Conservation (phyloP, 2,329 filamentous ascomycete species). For the Leptographium galeiforme region DNA sequence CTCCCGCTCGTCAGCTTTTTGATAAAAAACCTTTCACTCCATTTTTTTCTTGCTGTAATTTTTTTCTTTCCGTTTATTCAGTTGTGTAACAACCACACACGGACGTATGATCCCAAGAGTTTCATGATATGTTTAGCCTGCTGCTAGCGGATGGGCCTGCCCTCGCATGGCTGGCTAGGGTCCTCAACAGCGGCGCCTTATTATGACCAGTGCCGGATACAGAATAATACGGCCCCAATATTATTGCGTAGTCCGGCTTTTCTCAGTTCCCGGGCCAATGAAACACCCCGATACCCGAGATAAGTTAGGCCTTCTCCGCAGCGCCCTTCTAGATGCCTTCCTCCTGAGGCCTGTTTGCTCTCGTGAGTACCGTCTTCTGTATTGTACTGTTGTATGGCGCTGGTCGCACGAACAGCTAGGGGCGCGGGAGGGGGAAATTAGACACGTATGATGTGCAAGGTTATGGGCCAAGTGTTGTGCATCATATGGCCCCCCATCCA, state of each 20-base stretch:
- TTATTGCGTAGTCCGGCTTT: neutral
- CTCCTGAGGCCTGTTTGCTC: neutral
- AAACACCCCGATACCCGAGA: slow-evolving; percentile 1
- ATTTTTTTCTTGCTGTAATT: too few species aligned
- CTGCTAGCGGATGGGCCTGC: neutral
- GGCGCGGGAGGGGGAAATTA: neutral
- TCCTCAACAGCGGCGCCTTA: too few species aligned
- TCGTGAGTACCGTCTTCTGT: neutral
- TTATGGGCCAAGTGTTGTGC: neutral
- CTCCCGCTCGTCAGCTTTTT: neutral
- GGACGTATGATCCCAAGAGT: neutral
- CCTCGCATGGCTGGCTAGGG: neutral
- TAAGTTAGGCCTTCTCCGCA: neutral
- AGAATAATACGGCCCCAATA: too few species aligned
- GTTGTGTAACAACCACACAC: neutral
- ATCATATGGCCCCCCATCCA: neutral
- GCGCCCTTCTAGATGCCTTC: neutral
- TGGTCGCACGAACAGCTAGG: neutral
- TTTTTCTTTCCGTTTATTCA: neutral
- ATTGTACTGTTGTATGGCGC: neutral
- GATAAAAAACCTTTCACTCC: neutral
- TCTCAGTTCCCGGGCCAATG: neutral
- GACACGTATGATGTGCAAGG: neutral
- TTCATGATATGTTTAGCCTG: neutral
- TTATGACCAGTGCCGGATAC: too few species aligned